Conservation (phyloP, 768 basidiomycete genomes). For the Mycena metata region DNA sequence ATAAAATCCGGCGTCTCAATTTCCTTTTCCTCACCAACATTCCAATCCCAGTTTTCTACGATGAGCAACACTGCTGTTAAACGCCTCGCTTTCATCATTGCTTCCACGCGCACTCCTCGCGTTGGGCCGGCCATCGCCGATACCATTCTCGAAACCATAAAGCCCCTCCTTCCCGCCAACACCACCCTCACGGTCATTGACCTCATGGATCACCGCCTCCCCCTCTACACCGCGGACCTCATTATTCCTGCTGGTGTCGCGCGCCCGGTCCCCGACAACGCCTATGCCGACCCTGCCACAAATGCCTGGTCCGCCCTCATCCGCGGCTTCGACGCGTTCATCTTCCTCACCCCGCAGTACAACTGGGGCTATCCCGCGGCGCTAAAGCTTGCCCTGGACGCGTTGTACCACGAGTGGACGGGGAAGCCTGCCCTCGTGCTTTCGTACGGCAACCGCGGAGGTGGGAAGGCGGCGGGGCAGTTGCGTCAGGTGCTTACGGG, state of each 20-base stretch:
- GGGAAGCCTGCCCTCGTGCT: slow-evolving; percentile 50
- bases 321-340: slow-evolving; percentile 46
- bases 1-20: no score
- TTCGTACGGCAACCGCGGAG: slow-evolving; percentile 53
- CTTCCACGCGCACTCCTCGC: slow-evolving; percentile 25
- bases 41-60: not conserved
- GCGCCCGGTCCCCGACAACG: slow-evolving; percentile 29
- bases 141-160: slow-evolving; percentile 7
- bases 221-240: slow-evolving; percentile 41
- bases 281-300: slow-evolving; percentile 46
- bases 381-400: slow-evolving; percentile 57
- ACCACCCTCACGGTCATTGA: slow-evolving; percentile 43
- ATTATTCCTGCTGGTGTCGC: slow-evolving; percentile 44
- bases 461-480: slow-evolving; percentile 44
- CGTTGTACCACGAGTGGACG: slow-evolving; percentile 55
- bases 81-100: slow-evolving; percentile 27
- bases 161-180: slow-evolving; percentile 36
- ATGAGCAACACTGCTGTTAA: slow-evolving; percentile 18
- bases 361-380: slow-evolving; percentile 55
- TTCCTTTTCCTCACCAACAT: no score
- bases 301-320: slow-evolving; percentile 49
- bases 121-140: slow-evolving; percentile 21
- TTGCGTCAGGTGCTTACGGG: slow-evolving; percentile 46
- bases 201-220: slow-evolving; percentile 44
- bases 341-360: slow-evolving; percentile 56